Evolutionary conservation across 768 basidiomycete species (phyloP), one percentile per base, ranked within the genome.

Genomic region (Rubroboletus satanas): DNA sequence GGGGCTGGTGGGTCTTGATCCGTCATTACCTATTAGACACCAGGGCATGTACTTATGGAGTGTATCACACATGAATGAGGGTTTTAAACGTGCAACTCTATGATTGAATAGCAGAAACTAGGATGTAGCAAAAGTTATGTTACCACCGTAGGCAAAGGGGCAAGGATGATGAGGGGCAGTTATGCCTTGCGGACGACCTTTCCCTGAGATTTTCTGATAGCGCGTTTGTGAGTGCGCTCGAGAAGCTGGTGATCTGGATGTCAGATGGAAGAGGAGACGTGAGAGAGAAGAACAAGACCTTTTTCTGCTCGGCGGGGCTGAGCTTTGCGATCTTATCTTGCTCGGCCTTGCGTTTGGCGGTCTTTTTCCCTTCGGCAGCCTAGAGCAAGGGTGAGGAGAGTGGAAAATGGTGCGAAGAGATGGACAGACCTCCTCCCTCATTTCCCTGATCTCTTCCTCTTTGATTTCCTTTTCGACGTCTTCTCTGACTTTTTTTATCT

Each of bases 281-380:
- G 21, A 45, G 26, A 42, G 39, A 36, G 14, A 33, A 54, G 21
- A 29, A 52, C 45, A 17, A 54, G 18, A 85, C 88, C 83, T 93
- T 93, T 76, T 85, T 83, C 75, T 93, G 91, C 62, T 93, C 90
- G 18, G 83, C 79, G 31, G 90, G 78, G 63, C 85, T 87, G 52
- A 93, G 79, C 64, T 82, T 84, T 33, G 87, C 75, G 39, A 91
- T 69, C 59, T 82, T 78, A 56, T 90, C 91, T 59, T 91, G 80
- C 67, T 90, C 88, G 3, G 81, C 83, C 67, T 78, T 83, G 58
- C 82, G 82, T 71, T 89, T 91, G 33, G 83, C 87, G 7, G 83
- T 81, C 51, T 83, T 82, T 70, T 84, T 88, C 51, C 83, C 83
- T 57, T 90, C 87, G 51, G 76, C 80, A 12, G 77, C 79, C 74